Base-by-base conservation (phyloP, 1,139 yeast species). In the Diutina pseudorugosa region DNA sequence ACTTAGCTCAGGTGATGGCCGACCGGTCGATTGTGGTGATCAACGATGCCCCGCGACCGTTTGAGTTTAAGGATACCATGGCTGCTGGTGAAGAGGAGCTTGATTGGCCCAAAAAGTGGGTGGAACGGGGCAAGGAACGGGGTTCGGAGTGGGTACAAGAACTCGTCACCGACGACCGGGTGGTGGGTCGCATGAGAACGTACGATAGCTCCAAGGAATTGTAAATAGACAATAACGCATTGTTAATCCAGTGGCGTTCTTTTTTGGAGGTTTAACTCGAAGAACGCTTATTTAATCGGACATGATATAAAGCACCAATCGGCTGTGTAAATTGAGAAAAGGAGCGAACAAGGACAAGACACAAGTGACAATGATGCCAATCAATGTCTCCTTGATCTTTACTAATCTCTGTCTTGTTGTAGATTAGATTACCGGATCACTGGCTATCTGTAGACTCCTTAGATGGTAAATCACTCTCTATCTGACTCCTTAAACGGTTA, bases 41-140 rank as follows among this genome's bases (percentile, higher is more conserved):
- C 5, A 72, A 79, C 55, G 79, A 79, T 52, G 63, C 72, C 23
- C 68, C 77, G 41, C 71, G 95, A 51, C 78, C 81, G 3, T 87
- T 82, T 61, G 75, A 72, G 52, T 63, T 64, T 52, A 71, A 72
- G 51, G 94, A 88, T 60, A 67, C 77, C 45, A 70, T 73, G 43
- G 66, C 77, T 59, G 85, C 83, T 9, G 66, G 68, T 42, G 81
- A 73, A 47, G 98, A 94, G 65, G 98, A 93, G 64, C 64, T 68
- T 18, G 95, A 89, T 59, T 94, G 99, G 99, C 97, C 98, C 21
- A 71, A 72, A 56, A 76, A 78, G 56, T 94, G 97, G 96, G 85
- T 87, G 47, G 76, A 80, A 57, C 76, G 73, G 57, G 96, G 95
- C 18, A 64, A 69, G 51, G 85, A 80, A 54, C 83, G 80, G 60